Base-by-base conservation (phyloP, 345 rosid genomes). In the Gossypium ekmanianum region DNA sequence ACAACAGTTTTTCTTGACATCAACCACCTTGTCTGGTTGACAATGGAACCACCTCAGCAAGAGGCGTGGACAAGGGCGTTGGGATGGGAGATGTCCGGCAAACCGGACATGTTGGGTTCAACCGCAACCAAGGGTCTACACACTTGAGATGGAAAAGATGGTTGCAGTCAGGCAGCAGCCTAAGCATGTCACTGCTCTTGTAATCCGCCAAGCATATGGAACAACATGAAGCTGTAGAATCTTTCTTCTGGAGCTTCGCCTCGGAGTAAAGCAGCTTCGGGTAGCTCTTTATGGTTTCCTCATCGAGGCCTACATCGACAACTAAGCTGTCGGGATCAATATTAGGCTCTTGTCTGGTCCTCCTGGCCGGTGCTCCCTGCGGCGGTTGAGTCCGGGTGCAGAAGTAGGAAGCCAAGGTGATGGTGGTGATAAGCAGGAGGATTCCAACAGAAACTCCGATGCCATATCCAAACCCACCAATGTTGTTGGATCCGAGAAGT, bases 171-270 rank as follows among this genome's bases (percentile, higher is more conserved):
- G 99, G 99, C 57, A 95, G 71, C 62, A 84, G 69, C 76, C 97
- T 76, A 22, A 93, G 84, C 55, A 44, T 68, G 71, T 95, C 97
- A 0, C 76, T 73, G 24, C 70, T 79, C 56, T 83, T 89, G 81
- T 93, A 95, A 80, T 95, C 99, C 11, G 90, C 94, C 81, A 95
- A 79, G 34, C 99, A 95, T 0, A 95, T 87, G 0, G 97, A 85
- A 74, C 99, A 95, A 75, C 96, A 91, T 3, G 80, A 59, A 5
- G 92, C 78, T 0, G 95, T 83, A 0, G 95, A 81, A 74, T 78
- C 87, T 20, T 55, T 77, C 63, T 78, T 73, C 62, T 67, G 68
- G 0, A 75, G 73, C 77, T 81, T 88, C 0, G 85, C 97, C 74
- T 91, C 93, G 0, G 93, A 87, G 57, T 91, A 93, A 0, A 83